Base-by-base conservation (phyloP, 1,139 yeast species). In the Saccharomycopsis hybrid region DNA sequence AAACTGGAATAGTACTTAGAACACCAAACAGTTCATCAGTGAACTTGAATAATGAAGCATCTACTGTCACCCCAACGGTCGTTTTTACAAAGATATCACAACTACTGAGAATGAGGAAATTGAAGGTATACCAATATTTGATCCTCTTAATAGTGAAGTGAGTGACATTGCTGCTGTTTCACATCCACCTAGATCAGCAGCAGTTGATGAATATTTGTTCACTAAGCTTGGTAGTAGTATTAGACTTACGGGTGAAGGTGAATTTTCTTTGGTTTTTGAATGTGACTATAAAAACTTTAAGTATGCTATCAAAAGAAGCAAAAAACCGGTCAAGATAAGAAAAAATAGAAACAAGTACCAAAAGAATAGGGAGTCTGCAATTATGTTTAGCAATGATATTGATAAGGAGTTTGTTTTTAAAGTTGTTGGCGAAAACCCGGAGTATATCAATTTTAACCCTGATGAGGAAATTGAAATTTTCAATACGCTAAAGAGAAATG, bases 241-340 rank as follows among this genome's bases (percentile, higher is more conserved):
- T 44, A 74, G 76, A 49, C 67, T 82, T 47, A 72, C 89, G 47
- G 96, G 96, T 3, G 71, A 77, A 41, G 97, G 98, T 25, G 96
- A 88, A 64, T 92, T 92, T 62, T 86, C 96, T 2, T 72, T 81
- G 43, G 97, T 95, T 9, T 92, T 80, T 65, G 88, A 85, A 59
- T 82, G 85, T 54, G 67, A 86, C 57, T 74, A 80, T 65, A 77
- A 83, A 61, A 69, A 77, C 49, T 77, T 77, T 39, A 79, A 77
- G 58, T 88, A 80, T 65, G 97, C 97, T 0, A 92, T 92, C 49
- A 92, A 92, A 65, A 73, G 96, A 54, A 78, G 94, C 31, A 85
- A 85, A 60, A 72, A 72, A 60, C 72, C 78, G 48, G 40, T 39
- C 9, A 11, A 5, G 13, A n/a, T 39, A 5, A 71, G 55, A 63